These are phyloP conservation scores for Penicillium verrucosum DNA, from an alignment of 2,329 filamentous ascomycete species.

Conservation along the genomic window DNA sequence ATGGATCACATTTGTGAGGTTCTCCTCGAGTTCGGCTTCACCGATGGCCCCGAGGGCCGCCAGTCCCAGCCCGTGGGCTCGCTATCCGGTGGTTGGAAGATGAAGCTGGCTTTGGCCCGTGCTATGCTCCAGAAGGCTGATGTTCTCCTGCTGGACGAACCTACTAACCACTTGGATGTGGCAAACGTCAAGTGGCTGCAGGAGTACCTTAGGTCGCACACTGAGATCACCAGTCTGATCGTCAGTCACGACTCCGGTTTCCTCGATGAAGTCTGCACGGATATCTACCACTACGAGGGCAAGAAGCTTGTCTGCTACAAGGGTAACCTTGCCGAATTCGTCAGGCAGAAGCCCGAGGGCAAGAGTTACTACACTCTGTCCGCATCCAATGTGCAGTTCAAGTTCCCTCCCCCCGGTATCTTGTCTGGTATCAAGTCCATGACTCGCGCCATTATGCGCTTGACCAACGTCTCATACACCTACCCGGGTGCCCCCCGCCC, in stretches of 20 bases:
- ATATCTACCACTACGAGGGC: constrained; percentile 98
- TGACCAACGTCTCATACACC: constrained; percentile 87
- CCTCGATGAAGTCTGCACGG: constrained; percentile 94
- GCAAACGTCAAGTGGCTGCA: constrained; percentile 94
- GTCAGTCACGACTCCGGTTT: constrained; percentile 98
- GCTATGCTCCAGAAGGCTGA: constrained; percentile 98
- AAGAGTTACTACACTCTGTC: constrained; percentile 98
- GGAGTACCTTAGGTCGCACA: constrained; percentile 91
- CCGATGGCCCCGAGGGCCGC: constrained; percentile 78
- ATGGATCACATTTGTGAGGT: constrained; percentile 78
- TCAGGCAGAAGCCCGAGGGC: constrained; percentile 84
- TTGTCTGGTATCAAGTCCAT: constrained; percentile 91
- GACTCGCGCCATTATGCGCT: constrained; percentile 90
- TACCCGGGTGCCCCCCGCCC: constrained; percentile 88
- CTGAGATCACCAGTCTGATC: constrained; percentile 94
- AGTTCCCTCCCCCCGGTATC: constrained; percentile 94
- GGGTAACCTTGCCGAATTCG: constrained; percentile 62
- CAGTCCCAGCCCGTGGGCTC: constrained; percentile 90
- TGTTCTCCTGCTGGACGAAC: constrained; percentile 93
- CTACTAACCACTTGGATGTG: constrained; percentile 97
- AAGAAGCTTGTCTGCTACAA: constrained; percentile 74
- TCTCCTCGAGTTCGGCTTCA: constrained; percentile 90
- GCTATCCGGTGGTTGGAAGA: constrained; percentile 98
- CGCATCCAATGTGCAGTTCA: constrained; percentile 85
- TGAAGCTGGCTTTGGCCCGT: constrained; percentile 94